A percentile compares a stretch with the other conserved stretches of the same genome.
phyloP scores from a whole-genome alignment of 495 filamentous ascomycete genomes.

The Hypomontagnella submonticulosa region DNA sequence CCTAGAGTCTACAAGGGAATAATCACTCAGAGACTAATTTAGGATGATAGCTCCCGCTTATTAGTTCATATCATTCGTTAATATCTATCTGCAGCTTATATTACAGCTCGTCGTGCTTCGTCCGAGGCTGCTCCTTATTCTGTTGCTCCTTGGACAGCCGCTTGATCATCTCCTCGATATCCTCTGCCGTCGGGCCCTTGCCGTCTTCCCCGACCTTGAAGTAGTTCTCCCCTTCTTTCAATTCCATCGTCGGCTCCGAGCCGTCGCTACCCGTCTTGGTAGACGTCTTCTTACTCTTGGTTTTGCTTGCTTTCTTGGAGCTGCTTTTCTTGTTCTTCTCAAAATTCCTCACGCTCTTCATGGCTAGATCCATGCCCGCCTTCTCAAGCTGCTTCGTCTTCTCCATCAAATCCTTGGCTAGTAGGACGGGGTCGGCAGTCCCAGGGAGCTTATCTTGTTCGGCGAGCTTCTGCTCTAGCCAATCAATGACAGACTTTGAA shows the following conservation, averaged over 20 bases:
- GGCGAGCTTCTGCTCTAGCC: constrained; percentile 75
- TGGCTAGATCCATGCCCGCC: constrained; percentile 73
- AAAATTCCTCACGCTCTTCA: constrained; percentile 74
- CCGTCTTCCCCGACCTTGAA: constrained; percentile 53
- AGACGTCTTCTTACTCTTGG: constrained; percentile 54
- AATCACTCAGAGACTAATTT: background rate
- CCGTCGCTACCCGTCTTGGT: constrained; percentile 54
- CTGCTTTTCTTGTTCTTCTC: constrained; percentile 63
- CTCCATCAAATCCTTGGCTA: constrained; percentile 70
- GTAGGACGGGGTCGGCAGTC: constrained; percentile 76
- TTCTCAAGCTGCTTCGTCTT: constrained; percentile 71
- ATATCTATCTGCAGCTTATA: constrained; percentile 35
- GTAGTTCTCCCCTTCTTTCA: constrained; percentile 40
- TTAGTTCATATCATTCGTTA: constrained; percentile 40
- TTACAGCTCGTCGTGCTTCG: constrained; percentile 64
- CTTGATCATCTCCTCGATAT: constrained; percentile 62
- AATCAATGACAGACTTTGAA: constrained; percentile 61
- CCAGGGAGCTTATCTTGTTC: constrained; percentile 73
- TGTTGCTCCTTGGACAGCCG: constrained; percentile 55
- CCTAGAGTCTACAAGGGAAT: background rate
- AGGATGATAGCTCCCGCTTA: constrained; percentile 6
- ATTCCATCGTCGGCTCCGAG: constrained; percentile 50
- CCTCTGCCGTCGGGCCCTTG: constrained; percentile 55
- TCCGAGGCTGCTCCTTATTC: constrained; percentile 48
- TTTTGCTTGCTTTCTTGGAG: constrained; percentile 61